Conservation (phyloP, 257 asterid genomes). For the Nicotiana obtusifolia region DNA sequence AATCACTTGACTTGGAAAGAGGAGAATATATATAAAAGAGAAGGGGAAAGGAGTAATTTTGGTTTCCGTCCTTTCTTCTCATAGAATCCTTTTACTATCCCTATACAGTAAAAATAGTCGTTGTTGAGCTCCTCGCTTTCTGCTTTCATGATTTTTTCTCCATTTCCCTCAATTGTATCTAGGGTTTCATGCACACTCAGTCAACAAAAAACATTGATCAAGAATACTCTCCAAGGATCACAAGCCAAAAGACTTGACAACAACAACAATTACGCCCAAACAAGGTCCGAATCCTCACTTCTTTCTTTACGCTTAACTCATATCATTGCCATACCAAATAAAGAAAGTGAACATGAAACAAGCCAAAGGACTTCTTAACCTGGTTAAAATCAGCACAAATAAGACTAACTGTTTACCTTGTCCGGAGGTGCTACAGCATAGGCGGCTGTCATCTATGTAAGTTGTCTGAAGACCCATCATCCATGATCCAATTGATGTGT, state of each 20-base stretch:
- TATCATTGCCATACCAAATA: too few relatives aligned
- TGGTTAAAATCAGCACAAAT: not conserved
- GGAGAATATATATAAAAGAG: not conserved
- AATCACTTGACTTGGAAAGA: not conserved
- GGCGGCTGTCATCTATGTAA: conserved; percentile 69
- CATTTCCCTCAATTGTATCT: not conserved
- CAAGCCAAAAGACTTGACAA: not conserved
- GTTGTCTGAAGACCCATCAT: conserved; percentile 87
- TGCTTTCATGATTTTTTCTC: not conserved
- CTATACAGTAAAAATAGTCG: not conserved
- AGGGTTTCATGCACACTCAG: not conserved
- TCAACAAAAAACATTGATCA: not conserved
- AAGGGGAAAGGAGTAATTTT: not conserved
- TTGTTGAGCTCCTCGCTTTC: not conserved
- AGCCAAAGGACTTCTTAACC: not conserved
- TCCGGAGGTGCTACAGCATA: conserved; percentile 62
- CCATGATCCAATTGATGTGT: conserved; percentile 90
- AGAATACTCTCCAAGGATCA: not conserved
- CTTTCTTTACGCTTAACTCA: too few relatives aligned
- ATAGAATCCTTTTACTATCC: not conserved
- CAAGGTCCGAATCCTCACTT: too few relatives aligned
- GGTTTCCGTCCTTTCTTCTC: not conserved
- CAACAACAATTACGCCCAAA: too few relatives aligned
- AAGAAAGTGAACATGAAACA: not conserved
- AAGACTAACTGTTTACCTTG: conserved; percentile 45